These are phyloP conservation scores for Amylocystis lapponica DNA, from an alignment of 768 basidiomycete genomes.

Conservation along the genomic window DNA sequence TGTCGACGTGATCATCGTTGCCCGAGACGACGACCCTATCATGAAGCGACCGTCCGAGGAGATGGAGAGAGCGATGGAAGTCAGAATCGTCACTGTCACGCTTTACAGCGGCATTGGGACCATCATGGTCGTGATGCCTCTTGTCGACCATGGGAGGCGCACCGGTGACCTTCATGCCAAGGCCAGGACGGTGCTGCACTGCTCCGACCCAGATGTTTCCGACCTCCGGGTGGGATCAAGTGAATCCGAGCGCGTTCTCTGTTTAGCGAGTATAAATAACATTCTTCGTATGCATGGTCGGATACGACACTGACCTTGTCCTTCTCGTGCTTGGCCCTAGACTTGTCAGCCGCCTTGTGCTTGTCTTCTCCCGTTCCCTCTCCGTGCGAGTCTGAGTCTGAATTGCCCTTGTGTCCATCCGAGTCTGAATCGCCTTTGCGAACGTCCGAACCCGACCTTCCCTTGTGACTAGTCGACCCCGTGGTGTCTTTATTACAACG, in stretches of 20 bases:
- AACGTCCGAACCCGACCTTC: too few species aligned
- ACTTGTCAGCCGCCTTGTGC: not conserved
- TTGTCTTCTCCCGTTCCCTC: not conserved
- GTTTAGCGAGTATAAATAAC: too few species aligned
- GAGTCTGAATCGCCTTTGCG: too few species aligned
- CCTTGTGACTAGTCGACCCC: not conserved
- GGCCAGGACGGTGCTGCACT: slow-evolving; percentile 3
- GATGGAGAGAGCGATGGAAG: slow-evolving; percentile 9
- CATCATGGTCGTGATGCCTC: slow-evolving; percentile 11
- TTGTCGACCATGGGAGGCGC: not conserved
- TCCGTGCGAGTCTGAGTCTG: too few species aligned
- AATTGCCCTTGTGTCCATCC: too few species aligned
- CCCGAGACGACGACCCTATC: slow-evolving; percentile 11
- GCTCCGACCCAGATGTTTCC: slow-evolving; percentile 14
- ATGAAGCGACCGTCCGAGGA: slow-evolving; percentile 6
- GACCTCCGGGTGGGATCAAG: slow-evolving; percentile 10
- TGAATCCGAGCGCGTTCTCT: slow-evolving; percentile 12
- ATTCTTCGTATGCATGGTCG: too few species aligned
- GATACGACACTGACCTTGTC: not conserved
- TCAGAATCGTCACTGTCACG: slow-evolving; percentile 14
- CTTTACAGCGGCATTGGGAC: slow-evolving; percentile 11
- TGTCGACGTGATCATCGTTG: slow-evolving; percentile 13
- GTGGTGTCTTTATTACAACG: not conserved
- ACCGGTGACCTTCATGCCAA: not conserved
- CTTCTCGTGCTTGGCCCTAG: not conserved